phyloP scores from a whole-genome alignment of 2,329 filamentous ascomycete species.

The Trichoderma oligosporum region DNA sequence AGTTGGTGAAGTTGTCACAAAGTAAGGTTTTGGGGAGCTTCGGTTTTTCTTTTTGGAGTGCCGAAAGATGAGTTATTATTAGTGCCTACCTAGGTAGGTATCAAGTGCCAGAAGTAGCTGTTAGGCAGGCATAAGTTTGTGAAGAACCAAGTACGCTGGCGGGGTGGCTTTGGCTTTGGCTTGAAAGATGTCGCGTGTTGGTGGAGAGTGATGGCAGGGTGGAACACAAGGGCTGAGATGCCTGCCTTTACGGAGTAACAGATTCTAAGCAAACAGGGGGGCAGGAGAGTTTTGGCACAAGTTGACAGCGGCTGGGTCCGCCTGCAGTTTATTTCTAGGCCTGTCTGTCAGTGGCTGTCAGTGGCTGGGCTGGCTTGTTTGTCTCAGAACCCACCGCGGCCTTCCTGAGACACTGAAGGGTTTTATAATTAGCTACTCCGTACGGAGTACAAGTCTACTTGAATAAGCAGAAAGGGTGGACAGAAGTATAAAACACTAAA shows the following conservation, averaged over 20 bases:
- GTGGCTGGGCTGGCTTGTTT: background rate
- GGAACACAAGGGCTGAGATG: background rate
- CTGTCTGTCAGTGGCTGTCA: slow-evolving; percentile 8
- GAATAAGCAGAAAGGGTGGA: no score
- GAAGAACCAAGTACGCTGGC: slow-evolving; percentile 3
- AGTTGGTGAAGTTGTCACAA: no score
- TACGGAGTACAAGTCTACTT: no score
- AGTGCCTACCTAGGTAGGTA: background rate
- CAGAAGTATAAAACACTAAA: no score
- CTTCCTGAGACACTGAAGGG: background rate
- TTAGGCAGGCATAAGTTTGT: background rate
- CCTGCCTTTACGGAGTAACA: background rate
- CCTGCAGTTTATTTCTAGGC: slow-evolving; percentile 3
- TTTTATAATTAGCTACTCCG: slow-evolving; percentile 6
- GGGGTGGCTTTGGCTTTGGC: no score
- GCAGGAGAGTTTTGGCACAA: background rate
- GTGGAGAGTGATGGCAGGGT: slow-evolving; percentile 10
- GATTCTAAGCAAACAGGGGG: slow-evolving; percentile 2
- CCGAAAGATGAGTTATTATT: background rate
- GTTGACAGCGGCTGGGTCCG: slow-evolving; percentile 16
- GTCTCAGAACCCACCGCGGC: background rate
- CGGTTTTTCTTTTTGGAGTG: background rate
- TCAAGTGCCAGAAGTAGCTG: background rate
- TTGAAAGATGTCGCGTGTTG: slow-evolving; percentile 15
- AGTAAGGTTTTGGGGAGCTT: no score